Conservation (phyloP, 2,329 filamentous ascomycete genomes). For the Scedosporium aurantiacum region DNA sequence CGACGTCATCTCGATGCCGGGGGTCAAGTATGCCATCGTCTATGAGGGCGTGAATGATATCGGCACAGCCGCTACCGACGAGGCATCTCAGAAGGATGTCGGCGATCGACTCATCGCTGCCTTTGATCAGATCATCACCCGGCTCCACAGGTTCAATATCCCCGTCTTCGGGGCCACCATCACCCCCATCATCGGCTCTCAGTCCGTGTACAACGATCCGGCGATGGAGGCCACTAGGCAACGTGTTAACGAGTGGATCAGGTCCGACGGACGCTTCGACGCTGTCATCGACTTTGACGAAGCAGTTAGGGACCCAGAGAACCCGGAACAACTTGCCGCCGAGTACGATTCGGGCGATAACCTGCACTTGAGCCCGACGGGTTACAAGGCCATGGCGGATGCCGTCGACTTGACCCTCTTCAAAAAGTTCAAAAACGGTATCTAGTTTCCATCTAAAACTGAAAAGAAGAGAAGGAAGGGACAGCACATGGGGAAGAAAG, state of each 20-base stretch:
- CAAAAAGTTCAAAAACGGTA: slow-evolving; percentile 16
- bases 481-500: neutral
- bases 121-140: slow-evolving; percentile 42
- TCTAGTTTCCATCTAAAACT: neutral
- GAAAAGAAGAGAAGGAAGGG: neutral
- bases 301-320: slow-evolving; percentile 36
- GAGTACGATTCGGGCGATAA: slow-evolving; percentile 47
- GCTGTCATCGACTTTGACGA: slow-evolving; percentile 51
- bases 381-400: slow-evolving; percentile 44
- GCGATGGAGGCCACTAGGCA: slow-evolving; percentile 41
- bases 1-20: slow-evolving; percentile 46
- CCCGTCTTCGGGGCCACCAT: slow-evolving; percentile 47
- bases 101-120: slow-evolving; percentile 39
- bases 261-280: slow-evolving; percentile 43
- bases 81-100: slow-evolving; percentile 29
- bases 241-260: slow-evolving; percentile 48
- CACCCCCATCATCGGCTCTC: slow-evolving; percentile 29
- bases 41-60: slow-evolving; percentile 58
- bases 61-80: slow-evolving; percentile 33
- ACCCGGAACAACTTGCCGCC: slow-evolving; percentile 24
- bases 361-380: slow-evolving; percentile 44
- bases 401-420: slow-evolving; percentile 42
- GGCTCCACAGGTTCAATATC: slow-evolving; percentile 40
- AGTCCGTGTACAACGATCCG: slow-evolving; percentile 38
- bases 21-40: slow-evolving; percentile 43